phyloP scores from a whole-genome alignment of 495 filamentous ascomycete species.

The Aspergillus indologenus region DNA sequence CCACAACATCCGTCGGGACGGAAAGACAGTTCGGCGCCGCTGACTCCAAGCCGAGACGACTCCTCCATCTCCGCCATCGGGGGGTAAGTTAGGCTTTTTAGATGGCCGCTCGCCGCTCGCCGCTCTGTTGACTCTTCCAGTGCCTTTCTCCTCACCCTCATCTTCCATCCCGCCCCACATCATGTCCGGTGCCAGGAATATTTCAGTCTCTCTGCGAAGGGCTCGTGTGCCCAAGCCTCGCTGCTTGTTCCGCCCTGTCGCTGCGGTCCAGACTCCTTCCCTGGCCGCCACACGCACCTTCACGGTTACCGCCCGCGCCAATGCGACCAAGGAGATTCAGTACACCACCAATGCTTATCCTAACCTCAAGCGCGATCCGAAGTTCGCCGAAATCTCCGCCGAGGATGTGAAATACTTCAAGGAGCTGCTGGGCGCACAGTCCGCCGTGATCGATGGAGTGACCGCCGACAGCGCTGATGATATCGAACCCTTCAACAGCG shows the following conservation, averaged over 20 bases:
- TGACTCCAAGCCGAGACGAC: not conserved
- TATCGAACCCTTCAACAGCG: conserved; percentile 87
- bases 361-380: conserved; percentile 70
- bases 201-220: conserved; percentile 41
- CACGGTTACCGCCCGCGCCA: conserved; percentile 29
- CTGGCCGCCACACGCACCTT: conserved; percentile 33
- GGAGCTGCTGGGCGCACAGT: conserved; percentile 66
- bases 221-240: conserved; percentile 38
- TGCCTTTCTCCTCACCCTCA: conserved; percentile 3
- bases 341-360: conserved; percentile 86
- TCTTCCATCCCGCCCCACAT: conserved; percentile 13
- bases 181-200: conserved; percentile 40
- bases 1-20: not conserved
- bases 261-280: conserved; percentile 20
- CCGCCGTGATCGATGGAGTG: conserved; percentile 81
- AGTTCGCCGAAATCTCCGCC: conserved; percentile 62
- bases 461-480: conserved; percentile 70
- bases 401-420: conserved; percentile 83
- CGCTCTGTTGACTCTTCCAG: not conserved
- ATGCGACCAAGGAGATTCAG: conserved; percentile 53
- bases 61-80: not conserved
- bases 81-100: conserved; percentile 10
- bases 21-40: not conserved
- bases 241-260: conserved; percentile 22
- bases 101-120: conserved; percentile 1